These are phyloP conservation scores for Warburgia ugandensis DNA, from an alignment of 164 flowering plant species.

Conservation along the genomic window DNA sequence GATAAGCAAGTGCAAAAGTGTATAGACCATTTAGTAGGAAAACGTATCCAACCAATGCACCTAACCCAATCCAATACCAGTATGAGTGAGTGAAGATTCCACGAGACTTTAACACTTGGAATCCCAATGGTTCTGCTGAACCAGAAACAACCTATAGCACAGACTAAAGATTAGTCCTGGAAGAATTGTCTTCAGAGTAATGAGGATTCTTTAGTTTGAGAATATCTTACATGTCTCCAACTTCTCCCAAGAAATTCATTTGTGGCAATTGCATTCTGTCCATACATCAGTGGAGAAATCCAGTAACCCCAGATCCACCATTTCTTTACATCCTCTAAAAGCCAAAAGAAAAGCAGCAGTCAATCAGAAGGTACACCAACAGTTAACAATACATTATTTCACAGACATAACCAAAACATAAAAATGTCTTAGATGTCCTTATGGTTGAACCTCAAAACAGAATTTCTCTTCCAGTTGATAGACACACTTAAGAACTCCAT, in stretches of 20 bases:
- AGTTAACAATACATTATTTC: too few relatives aligned
- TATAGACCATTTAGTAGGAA: slow-evolving; percentile 15
- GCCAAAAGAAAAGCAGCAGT: not conserved
- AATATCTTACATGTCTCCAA: slow-evolving; percentile 14
- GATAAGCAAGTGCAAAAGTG: slow-evolving; percentile 14
- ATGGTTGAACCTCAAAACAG: too few relatives aligned
- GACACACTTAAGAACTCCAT: not conserved
- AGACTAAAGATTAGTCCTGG: not conserved
- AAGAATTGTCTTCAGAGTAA: not conserved
- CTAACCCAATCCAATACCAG: slow-evolving; percentile 27
- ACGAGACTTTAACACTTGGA: slow-evolving; percentile 13
- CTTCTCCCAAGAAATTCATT: slow-evolving; percentile 16
- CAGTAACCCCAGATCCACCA: slow-evolving; percentile 19
- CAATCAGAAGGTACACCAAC: not conserved
- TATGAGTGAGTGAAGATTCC: slow-evolving; percentile 13
- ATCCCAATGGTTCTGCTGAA: slow-evolving; percentile 13
- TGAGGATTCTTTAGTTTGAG: not conserved
- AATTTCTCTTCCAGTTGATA: too few relatives aligned
- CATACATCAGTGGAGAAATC: slow-evolving; percentile 18
- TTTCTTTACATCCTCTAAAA: slow-evolving; percentile 10
- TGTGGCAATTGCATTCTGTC: slow-evolving; percentile 13
- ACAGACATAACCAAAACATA: too few relatives aligned
- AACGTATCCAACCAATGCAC: slow-evolving; percentile 16
- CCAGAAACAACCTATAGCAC: slow-evolving; percentile 5
- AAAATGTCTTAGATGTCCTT: too few relatives aligned